phyloP scores from a whole-genome alignment of 768 basidiomycete species.

The Xerocomus spinulosus region DNA sequence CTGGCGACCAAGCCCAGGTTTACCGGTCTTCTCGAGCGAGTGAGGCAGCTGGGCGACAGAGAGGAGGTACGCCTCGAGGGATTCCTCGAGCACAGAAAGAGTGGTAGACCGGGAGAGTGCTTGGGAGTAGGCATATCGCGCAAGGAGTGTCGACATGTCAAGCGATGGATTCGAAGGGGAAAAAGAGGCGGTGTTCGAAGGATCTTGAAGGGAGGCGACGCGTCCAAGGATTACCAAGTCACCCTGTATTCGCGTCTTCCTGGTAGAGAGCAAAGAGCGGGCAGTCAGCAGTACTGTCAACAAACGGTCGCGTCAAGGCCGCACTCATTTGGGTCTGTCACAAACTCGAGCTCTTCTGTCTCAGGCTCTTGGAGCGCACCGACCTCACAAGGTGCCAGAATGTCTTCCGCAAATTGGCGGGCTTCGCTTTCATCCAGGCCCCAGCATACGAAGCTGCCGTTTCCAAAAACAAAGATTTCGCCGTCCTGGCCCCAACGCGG shows the following conservation, averaged over 20 bases:
- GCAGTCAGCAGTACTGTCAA: constrained; percentile 2
- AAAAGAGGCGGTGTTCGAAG: constrained; percentile 40
- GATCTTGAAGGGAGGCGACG: constrained; percentile 53
- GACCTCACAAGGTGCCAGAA: constrained; percentile 61
- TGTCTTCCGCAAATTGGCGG: constrained; percentile 55
- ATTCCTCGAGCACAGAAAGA: constrained; percentile 80
- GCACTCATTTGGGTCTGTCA: constrained; percentile 84
- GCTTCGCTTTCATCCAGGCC: constrained; percentile 77
- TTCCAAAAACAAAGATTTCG: constrained; percentile 85
- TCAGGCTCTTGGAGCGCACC: constrained; percentile 63
- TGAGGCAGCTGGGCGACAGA: constrained; percentile 79
- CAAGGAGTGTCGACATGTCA: constrained; percentile 69
- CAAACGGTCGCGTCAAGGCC: neutral
- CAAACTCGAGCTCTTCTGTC: constrained; percentile 90
- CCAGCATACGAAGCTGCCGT: constrained; percentile 90
- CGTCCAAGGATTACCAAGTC: constrained; percentile 88
- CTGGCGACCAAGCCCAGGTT: constrained; percentile 73
- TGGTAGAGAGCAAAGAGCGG: constrained; percentile 32
- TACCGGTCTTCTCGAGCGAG: constrained; percentile 71
- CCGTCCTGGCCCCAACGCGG: constrained; percentile 68
- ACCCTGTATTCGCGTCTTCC: constrained; percentile 83
- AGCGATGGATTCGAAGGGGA: constrained; percentile 50
- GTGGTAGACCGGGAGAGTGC: constrained; percentile 87
- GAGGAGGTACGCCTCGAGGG: constrained; percentile 77
- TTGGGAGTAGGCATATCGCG: constrained; percentile 88